Evolutionary conservation across 768 basidiomycete species (phyloP).

Genomic region (Fomitopsis pulvina): DNA sequence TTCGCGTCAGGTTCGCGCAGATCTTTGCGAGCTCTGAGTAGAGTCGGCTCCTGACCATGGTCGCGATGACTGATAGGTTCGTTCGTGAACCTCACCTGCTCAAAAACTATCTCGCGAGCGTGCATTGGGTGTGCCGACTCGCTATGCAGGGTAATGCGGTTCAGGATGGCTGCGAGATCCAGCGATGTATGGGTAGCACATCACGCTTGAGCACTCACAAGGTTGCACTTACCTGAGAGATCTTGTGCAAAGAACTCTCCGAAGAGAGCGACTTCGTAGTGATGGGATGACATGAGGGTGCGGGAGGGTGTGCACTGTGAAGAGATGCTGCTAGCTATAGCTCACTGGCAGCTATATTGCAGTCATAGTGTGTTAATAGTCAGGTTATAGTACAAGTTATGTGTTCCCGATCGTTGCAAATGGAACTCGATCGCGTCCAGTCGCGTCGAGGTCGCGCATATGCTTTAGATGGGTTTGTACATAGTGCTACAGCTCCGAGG

Average conservation of each 20-base stretch:
- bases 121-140: conserved; percentile 73
- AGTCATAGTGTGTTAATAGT: too few relatives aligned
- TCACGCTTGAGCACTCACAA: not conserved
- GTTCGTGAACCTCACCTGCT: conserved; percentile 38
- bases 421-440: too few relatives aligned
- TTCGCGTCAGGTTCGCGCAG: conserved; percentile 52
- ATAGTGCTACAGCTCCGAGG: too few relatives aligned
- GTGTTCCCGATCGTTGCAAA: too few relatives aligned
- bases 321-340: not conserved
- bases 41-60: conserved; percentile 53
- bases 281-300: conserved; percentile 33
- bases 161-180: conserved; percentile 58
- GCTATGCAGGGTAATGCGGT: conserved; percentile 75
- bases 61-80: conserved; percentile 62
- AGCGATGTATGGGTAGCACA: conserved; percentile 11
- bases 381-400: too few relatives aligned
- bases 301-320: not conserved
- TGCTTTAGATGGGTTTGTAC: too few relatives aligned
- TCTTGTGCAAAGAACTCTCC: conserved; percentile 78
- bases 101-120: conserved; percentile 73
- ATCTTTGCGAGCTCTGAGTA: conserved; percentile 73
- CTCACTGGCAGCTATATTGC: too few relatives aligned
- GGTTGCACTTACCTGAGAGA: conserved; percentile 28
- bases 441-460: too few relatives aligned
- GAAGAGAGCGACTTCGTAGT: conserved; percentile 77